Conservation (phyloP, 2,329 filamentous ascomycete species). For the Plectosphaerella plurivora region DNA sequence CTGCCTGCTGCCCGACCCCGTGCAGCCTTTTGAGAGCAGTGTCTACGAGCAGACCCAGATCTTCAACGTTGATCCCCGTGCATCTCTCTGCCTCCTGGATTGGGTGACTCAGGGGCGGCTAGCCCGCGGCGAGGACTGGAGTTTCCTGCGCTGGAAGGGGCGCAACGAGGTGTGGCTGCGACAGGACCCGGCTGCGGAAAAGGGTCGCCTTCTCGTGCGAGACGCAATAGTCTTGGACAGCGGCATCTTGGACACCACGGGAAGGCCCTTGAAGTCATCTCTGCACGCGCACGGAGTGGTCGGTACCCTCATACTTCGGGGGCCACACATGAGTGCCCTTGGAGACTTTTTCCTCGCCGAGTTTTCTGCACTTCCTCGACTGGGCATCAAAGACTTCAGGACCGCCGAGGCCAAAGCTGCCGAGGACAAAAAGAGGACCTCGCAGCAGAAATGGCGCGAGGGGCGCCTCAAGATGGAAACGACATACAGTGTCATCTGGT, state of each 20-base stretch:
- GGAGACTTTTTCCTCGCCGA: slow-evolving; percentile 73
- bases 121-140: slow-evolving; percentile 87
- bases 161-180: slow-evolving; percentile 79
- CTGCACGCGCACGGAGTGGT: slow-evolving; percentile 76
- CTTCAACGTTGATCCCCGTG: slow-evolving; percentile 57
- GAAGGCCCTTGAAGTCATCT: slow-evolving; percentile 46
- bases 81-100: slow-evolving; percentile 76
- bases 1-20: slow-evolving; percentile 80
- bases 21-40: slow-evolving; percentile 83
- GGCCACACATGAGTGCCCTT: slow-evolving; percentile 61
- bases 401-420: slow-evolving; percentile 42
- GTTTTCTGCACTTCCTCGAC: slow-evolving; percentile 72
- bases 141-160: slow-evolving; percentile 71
- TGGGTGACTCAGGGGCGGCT: slow-evolving; percentile 89
- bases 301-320: slow-evolving; percentile 80
- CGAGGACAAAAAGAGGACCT: slow-evolving; percentile 29
- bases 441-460: slow-evolving; percentile 48
- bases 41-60: slow-evolving; percentile 80
- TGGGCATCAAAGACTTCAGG: slow-evolving; percentile 77
- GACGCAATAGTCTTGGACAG: slow-evolving; percentile 76
- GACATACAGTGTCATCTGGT: slow-evolving; percentile 67
- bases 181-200: slow-evolving; percentile 23
- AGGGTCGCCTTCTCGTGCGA: slow-evolving; percentile 66
- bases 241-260: slow-evolving; percentile 27
- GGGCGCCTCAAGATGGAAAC: slow-evolving; percentile 55